Conservation (phyloP, 176 grass and related monocot genomes). For the Carex myosuroides region DNA sequence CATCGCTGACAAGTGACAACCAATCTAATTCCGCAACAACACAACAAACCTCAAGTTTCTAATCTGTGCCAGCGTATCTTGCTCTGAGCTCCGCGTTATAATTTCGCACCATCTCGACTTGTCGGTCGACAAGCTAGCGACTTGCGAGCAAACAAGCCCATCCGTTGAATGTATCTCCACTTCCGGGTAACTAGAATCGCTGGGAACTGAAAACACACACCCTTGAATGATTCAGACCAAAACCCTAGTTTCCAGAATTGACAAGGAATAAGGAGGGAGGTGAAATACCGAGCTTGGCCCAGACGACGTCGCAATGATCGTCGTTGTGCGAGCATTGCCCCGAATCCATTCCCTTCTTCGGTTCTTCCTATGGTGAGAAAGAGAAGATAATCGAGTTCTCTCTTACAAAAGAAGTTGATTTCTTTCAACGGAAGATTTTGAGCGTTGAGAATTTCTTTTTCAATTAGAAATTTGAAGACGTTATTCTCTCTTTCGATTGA, state of each 20-base stretch:
- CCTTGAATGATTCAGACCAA: neutral
- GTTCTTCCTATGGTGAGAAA: neutral
- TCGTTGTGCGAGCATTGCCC: slow-evolving; percentile 54
- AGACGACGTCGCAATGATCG: slow-evolving; percentile 23
- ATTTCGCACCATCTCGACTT: slow-evolving; percentile 76
- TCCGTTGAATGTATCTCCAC: slow-evolving; percentile 44
- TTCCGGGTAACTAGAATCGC: slow-evolving; percentile 38
- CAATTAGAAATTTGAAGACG: neutral
- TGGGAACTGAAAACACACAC: slow-evolving; percentile 40
- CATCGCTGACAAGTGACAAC: neutral
- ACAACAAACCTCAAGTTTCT: slow-evolving; percentile 10
- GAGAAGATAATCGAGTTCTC: neutral
- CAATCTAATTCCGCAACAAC: neutral
- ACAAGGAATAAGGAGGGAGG: neutral
- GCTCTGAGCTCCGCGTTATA: slow-evolving; percentile 39
- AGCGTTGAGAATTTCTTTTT: neutral
- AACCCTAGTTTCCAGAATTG: slow-evolving; percentile 23
- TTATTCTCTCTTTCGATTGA: neutral
- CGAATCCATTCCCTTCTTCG: slow-evolving; percentile 49
- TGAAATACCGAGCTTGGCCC: slow-evolving; percentile 70
- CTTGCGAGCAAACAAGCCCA: slow-evolving; percentile 44
- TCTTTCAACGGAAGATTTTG: slow-evolving; percentile 22
- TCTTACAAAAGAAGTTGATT: too few relatives aligned
- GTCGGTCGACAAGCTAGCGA: slow-evolving; percentile 3
- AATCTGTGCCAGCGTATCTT: neutral